phyloP scores from a whole-genome alignment of 768 basidiomycete genomes.

The Tylopilus sp. region DNA sequence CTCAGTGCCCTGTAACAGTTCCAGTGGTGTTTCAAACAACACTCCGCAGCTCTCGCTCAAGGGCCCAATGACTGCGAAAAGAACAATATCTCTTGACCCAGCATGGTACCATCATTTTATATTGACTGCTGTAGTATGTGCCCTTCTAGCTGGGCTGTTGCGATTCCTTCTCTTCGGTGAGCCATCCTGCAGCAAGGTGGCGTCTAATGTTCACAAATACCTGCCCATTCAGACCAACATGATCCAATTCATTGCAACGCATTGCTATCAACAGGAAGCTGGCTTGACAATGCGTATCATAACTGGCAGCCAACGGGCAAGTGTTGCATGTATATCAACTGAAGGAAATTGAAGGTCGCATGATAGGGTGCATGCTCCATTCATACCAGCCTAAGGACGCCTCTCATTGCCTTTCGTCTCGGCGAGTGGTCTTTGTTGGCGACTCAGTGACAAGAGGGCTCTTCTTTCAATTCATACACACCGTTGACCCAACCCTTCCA shows the following conservation, averaged over 20 bases:
- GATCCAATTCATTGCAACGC: slow-evolving; percentile 75
- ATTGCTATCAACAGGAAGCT: slow-evolving; percentile 67
- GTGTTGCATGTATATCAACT: slow-evolving; percentile 25
- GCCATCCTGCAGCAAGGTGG: slow-evolving; percentile 12
- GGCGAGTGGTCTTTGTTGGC: slow-evolving; percentile 72
- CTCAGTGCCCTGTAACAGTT: not conserved
- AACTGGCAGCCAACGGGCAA: slow-evolving; percentile 88
- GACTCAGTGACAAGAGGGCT: slow-evolving; percentile 80
- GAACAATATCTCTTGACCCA: slow-evolving; percentile 37
- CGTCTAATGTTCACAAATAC: slow-evolving; percentile 2
- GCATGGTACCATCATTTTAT: slow-evolving; percentile 52
- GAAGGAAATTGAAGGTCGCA: slow-evolving; percentile 7
- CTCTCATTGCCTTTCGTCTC: slow-evolving; percentile 50
- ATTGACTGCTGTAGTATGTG: slow-evolving; percentile 35
- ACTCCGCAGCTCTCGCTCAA: not conserved
- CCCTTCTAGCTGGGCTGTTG: slow-evolving; percentile 41
- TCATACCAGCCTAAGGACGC: slow-evolving; percentile 56
- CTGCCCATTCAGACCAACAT: slow-evolving; percentile 48
- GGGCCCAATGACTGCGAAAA: slow-evolving; percentile 23
- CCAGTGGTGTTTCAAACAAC: not conserved
- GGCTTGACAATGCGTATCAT: slow-evolving; percentile 62
- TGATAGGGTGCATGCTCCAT: slow-evolving; percentile 76
- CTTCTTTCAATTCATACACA: slow-evolving; percentile 70
- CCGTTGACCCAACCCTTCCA: slow-evolving; percentile 57
- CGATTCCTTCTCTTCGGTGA: slow-evolving; percentile 44